These are phyloP conservation scores for Claviceps quebecensis DNA, from an alignment of 2,329 filamentous ascomycete genomes.

Conservation along the genomic window DNA sequence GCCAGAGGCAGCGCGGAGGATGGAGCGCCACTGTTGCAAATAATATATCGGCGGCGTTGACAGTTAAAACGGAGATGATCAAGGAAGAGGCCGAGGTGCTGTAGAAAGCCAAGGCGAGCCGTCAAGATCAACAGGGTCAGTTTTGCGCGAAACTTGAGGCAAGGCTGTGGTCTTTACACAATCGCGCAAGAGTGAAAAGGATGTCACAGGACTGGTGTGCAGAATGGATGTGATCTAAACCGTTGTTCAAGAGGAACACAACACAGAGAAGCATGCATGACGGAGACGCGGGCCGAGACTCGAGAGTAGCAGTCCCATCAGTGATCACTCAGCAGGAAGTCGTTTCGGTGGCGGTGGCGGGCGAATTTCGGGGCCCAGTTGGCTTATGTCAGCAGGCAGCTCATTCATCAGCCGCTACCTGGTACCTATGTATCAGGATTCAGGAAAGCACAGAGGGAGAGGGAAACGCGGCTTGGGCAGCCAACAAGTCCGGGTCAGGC, in stretches of 20 bases:
- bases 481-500: neutral
- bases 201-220: slow-evolving; percentile 2
- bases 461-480: neutral
- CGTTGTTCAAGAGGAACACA: neutral
- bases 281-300: neutral
- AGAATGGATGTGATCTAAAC: neutral
- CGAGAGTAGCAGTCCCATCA: neutral
- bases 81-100: neutral
- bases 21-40: no score
- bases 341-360: neutral
- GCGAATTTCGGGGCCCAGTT: slow-evolving; percentile 3
- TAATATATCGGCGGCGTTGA: no score
- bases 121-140: neutral
- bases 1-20: no score
- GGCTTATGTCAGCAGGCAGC: neutral
- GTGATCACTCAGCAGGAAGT: no score
- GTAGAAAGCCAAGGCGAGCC: neutral
- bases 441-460: neutral
- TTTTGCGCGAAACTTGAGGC: neutral
- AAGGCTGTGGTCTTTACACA: neutral
- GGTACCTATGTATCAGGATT: no score
- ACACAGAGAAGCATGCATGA: neutral
- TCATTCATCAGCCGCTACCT: no score
- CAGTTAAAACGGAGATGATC: no score
- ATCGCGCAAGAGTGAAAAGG: neutral